These are phyloP conservation scores for Hypholoma sublateritium DNA, from an alignment of 768 basidiomycete genomes.

Conservation along the genomic window DNA sequence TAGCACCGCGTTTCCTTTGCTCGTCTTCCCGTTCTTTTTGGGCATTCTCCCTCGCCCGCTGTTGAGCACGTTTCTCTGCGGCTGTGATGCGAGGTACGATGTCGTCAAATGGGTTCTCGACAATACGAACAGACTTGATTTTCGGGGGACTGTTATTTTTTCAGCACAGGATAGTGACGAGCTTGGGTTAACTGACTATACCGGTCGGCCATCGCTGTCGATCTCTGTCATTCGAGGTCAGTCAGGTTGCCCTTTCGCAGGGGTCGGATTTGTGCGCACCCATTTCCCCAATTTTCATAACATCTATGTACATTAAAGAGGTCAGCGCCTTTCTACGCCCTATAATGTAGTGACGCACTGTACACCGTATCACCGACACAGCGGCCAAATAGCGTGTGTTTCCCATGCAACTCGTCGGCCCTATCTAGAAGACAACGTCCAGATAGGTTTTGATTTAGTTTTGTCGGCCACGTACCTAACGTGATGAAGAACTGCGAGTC, in stretches of 20 bases:
- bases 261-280: slow-evolving; percentile 50
- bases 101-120: slow-evolving; percentile 94
- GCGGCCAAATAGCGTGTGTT: slow-evolving; percentile 94
- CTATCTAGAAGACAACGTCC: slow-evolving; percentile 51
- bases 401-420: slow-evolving; percentile 90
- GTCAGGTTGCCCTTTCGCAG: neutral
- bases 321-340: neutral
- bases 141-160: slow-evolving; percentile 71
- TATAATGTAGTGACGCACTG: slow-evolving; percentile 50
- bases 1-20: slow-evolving; percentile 71
- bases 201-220: slow-evolving; percentile 68
- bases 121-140: slow-evolving; percentile 79
- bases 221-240: slow-evolving; percentile 49
- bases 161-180: slow-evolving; percentile 2
- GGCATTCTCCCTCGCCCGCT: slow-evolving; percentile 72
- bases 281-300: slow-evolving; percentile 87
- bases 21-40: slow-evolving; percentile 80
- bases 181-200: slow-evolving; percentile 60
- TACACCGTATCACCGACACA: slow-evolving; percentile 86
- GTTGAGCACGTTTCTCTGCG: slow-evolving; percentile 84
- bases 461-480: slow-evolving; percentile 53
- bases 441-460: no score
- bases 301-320: slow-evolving; percentile 51
- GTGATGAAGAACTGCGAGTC: slow-evolving; percentile 97
- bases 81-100: slow-evolving; percentile 97